Conservation (phyloP, 2,329 filamentous ascomycete genomes). For the Rhinocladiella mackenziei region DNA sequence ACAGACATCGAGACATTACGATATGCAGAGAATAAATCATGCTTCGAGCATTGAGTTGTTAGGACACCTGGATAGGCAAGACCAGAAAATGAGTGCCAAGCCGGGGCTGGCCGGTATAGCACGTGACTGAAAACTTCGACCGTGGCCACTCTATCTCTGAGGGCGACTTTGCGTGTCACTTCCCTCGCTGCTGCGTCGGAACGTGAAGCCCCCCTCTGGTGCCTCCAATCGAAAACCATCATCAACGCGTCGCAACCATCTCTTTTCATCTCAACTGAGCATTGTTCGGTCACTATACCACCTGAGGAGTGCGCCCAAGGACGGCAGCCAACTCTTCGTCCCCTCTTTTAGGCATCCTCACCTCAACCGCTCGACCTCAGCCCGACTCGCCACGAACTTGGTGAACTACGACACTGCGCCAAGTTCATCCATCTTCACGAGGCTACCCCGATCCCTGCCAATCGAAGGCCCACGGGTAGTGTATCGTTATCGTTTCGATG, state of each 20-base stretch:
- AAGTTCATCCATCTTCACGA: conserved; percentile 34
- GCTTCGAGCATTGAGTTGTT: not conserved
- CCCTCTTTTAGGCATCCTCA: conserved; percentile 23
- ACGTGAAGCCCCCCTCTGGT: conserved; percentile 23
- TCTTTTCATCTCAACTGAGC: conserved; percentile 22
- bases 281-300: conserved; percentile 9
- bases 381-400: conserved; percentile 12
- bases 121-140: too few species aligned
- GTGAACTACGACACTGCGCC: conserved; percentile 27
- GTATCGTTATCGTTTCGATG: conserved; percentile 9
- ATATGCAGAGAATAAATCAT: not conserved
- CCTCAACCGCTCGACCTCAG: conserved; percentile 14
- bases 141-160: too few species aligned
- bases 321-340: conserved; percentile 22
- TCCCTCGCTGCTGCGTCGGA: conserved; percentile 8
- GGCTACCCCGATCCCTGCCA: conserved; percentile 14
- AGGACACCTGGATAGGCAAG: too few species aligned
- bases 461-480: conserved; percentile 6
- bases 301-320: conserved; percentile 23
- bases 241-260: conserved; percentile 29
- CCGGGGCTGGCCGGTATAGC: too few species aligned
- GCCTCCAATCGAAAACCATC: conserved; percentile 25
- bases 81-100: too few species aligned
- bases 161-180: conserved; percentile 5
- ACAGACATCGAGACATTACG: not conserved